These are phyloP conservation scores for Phytophthora sp. DNA, from an alignment of 352 stramenopile species.

Conservation along the genomic window DNA sequence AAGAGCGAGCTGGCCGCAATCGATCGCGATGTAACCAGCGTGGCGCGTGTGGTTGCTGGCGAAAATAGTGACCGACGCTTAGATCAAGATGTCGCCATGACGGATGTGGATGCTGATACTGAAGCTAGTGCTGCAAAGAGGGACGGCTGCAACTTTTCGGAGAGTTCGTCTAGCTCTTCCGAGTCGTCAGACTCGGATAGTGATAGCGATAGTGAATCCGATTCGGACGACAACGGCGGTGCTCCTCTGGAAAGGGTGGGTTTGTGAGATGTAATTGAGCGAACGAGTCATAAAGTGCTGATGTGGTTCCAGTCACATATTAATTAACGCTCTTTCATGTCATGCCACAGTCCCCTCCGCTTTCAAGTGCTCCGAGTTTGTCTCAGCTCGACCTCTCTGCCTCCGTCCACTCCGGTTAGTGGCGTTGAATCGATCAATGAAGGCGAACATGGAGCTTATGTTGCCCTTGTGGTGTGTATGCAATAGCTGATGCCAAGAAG, in stretches of 20 bases:
- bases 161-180: constrained; percentile 81
- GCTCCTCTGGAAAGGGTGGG: constrained; percentile 86
- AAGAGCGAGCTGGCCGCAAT: constrained; percentile 82
- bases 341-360: constrained; percentile 58
- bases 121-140: constrained; percentile 45
- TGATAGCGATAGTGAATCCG: constrained; percentile 87
- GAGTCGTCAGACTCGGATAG: constrained; percentile 86
- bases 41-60: background rate
- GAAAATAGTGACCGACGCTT: constrained; percentile 35
- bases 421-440: background rate
- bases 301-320: constrained; percentile 30
- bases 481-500: constrained; percentile 73
- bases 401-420: constrained; percentile 54
- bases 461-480: constrained; percentile 11
- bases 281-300: constrained; percentile 47
- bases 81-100: constrained; percentile 62
- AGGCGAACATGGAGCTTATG: constrained; percentile 13
- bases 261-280: constrained; percentile 67
- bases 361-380: constrained; percentile 58
- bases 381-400: constrained; percentile 53
- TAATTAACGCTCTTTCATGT: constrained; percentile 41
- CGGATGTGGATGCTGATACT: constrained; percentile 46
- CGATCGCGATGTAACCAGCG: constrained; percentile 44
- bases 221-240: constrained; percentile 79
- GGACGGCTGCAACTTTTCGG: constrained; percentile 48